Evolutionary conservation across 306 rosid species (phyloP), one percentile per base, ranked within the genome.

Genomic region (Cucurbita argyrosperma): DNA sequence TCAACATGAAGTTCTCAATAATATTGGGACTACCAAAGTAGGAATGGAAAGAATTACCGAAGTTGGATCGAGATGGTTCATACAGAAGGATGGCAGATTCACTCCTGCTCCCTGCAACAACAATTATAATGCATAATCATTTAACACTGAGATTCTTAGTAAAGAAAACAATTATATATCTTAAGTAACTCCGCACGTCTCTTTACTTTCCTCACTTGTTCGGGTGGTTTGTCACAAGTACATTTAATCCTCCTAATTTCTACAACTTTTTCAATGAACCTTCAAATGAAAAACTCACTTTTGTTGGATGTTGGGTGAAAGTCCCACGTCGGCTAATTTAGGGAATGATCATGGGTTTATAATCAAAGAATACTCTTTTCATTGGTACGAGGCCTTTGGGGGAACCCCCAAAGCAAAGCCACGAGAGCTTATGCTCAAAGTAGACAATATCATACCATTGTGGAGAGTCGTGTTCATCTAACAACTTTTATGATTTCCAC

Each of bases 21-120:
- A 23, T 13, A 38, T 46, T 65, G 7, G 21, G 19, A 42, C 16
- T 26, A 10, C 13, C 5, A 6, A 72, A 63, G 2, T 40, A 58
- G 11, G 40, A 53, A 62, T 1, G 9, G 16, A 66, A 68, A 43
- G 47, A 47, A 68, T 80, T 87, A 91, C 99, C 88, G 87, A 91
- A 55, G 88, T 89, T 37, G 97, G 96, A 77, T 91, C 89, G 18
- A 85, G 95, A 79, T 85, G 92, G 77, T 83, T 79, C 10, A 90
- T 88, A 78, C 99, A 95, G 68, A 64, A 21, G 10, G 72, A 82
- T 6, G 99, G 97, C 62, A 91, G 89, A 83, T 81, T 91, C 76
- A 81, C 82, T 78, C 60, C 72, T 39, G 84, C 89, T 10, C 87
- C 87, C 97, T 92, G 91, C 23, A 80, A 83, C 66, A 75, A 76